These are phyloP conservation scores for Pyrenochaeta sp. DNA, from an alignment of 2,329 filamentous ascomycete species.

Conservation along the genomic window DNA sequence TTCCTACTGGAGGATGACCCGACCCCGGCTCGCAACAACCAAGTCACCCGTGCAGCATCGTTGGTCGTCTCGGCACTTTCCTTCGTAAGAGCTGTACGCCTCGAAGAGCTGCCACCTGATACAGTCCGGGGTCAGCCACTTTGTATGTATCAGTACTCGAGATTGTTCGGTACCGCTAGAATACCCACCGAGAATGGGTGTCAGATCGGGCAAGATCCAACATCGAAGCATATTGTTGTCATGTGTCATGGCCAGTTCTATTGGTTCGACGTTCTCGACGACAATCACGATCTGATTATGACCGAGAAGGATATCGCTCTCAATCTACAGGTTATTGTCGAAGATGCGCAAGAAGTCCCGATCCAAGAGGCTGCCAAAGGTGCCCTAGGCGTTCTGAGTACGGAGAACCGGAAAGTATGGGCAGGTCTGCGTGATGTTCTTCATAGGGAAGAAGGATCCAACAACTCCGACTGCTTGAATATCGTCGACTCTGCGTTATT, in stretches of 20 bases:
- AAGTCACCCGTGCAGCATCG: constrained; percentile 92
- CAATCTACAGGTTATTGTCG: constrained; percentile 89
- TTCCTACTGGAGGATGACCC: constrained; percentile 97
- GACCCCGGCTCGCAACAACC: constrained; percentile 93
- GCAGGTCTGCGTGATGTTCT: constrained; percentile 88
- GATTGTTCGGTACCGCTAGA: constrained; percentile 91
- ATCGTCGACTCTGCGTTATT: constrained; percentile 96
- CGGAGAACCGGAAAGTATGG: constrained; percentile 96
- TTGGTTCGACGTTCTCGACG: constrained; percentile 97
- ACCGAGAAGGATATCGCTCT: constrained; percentile 90
- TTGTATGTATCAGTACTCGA: constrained; percentile 98
- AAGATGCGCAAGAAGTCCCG: constrained; percentile 86
- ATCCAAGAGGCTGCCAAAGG: constrained; percentile 96
- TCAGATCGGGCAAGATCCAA: constrained; percentile 91
- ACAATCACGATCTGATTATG: constrained; percentile 96
- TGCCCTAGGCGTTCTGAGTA: constrained; percentile 90
- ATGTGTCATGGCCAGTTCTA: constrained; percentile 96
- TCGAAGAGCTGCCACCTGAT: constrained; percentile 91
- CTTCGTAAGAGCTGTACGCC: constrained; percentile 90
- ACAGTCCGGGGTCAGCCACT: constrained; percentile 82
- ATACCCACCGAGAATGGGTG: constrained; percentile 95
- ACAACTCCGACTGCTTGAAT: constrained; percentile 94
- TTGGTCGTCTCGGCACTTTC: constrained; percentile 88
- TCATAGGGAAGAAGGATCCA: constrained; percentile 83
- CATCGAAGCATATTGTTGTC: constrained; percentile 92